Evolutionary conservation across 345 rosid genomes (phyloP).

Genomic region (Abelmoschus esculentus): DNA sequence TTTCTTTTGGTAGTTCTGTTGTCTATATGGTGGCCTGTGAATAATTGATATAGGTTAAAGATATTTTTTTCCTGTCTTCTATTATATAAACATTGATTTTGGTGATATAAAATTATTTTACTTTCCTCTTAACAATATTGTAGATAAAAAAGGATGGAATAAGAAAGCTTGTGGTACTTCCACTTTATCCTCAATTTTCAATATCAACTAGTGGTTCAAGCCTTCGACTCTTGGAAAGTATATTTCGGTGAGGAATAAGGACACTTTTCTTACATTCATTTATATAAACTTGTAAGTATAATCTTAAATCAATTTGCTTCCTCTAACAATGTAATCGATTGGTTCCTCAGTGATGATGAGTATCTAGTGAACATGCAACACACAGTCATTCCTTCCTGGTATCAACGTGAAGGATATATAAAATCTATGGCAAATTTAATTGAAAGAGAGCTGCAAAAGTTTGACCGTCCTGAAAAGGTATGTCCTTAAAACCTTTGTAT

Average conservation of each 20-base stretch:
- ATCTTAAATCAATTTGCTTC: conserved; percentile 10
- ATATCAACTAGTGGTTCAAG: conserved; percentile 99
- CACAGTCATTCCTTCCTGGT: conserved; percentile 98
- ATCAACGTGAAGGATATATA: conserved; percentile 96
- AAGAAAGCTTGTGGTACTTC: conserved; percentile 92
- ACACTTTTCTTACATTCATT: not conserved
- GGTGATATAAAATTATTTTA: not conserved
- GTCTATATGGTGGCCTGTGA: conserved; percentile 1
- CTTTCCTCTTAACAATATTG: not conserved
- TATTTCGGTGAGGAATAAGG: conserved; percentile 57
- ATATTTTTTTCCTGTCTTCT: not conserved
- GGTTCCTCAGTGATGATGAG: conserved; percentile 74
- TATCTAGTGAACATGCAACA: conserved; percentile 98
- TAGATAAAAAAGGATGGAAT: conserved; percentile 90
- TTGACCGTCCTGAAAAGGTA: conserved; percentile 72
- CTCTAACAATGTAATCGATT: conserved; percentile 19
- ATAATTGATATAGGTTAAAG: not conserved
- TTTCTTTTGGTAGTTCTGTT: not conserved
- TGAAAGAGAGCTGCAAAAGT: conserved; percentile 60
- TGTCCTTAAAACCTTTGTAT: not conserved
- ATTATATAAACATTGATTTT: not conserved
- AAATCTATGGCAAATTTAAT: conserved; percentile 80
- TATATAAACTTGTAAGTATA: not conserved
- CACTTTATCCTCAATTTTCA: conserved; percentile 97
- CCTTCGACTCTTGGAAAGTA: conserved; percentile 85